Conservation (phyloP, 2,329 filamentous ascomycete species). For the Diaporthe longicolla region DNA sequence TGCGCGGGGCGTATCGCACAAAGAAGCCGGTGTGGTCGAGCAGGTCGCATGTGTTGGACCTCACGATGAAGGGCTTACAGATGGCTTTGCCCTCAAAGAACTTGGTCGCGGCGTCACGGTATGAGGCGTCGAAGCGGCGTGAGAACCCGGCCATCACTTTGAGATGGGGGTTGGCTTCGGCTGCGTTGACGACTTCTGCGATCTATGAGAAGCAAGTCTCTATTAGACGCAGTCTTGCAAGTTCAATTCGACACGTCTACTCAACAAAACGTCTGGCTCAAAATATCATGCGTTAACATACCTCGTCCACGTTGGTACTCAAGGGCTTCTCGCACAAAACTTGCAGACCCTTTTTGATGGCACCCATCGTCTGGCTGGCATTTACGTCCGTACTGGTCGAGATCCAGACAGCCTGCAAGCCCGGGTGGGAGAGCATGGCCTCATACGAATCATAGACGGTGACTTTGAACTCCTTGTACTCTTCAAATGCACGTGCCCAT, state of each 20-base stretch:
- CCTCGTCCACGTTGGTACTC: constrained; percentile 70
- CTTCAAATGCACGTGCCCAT: constrained; percentile 60
- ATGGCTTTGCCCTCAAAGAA: constrained; percentile 66
- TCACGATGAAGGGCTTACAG: constrained; percentile 71
- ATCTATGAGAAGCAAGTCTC: constrained; percentile 56
- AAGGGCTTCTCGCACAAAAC: constrained; percentile 73
- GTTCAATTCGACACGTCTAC: no score
- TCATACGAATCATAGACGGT: constrained; percentile 60
- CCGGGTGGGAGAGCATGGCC: constrained; percentile 58
- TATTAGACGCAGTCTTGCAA: neutral
- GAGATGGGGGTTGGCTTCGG: constrained; percentile 67
- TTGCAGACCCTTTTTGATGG: constrained; percentile 67
- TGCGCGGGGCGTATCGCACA: constrained; percentile 75
- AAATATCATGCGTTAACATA: constrained; percentile 54
- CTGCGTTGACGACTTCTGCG: constrained; percentile 68
- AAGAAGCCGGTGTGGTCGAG: constrained; percentile 77
- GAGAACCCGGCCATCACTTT: constrained; percentile 79
- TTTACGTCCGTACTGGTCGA: constrained; percentile 65
- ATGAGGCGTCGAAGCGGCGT: constrained; percentile 76
- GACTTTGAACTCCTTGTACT: constrained; percentile 56
- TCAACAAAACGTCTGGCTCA: neutral
- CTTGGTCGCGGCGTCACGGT: constrained; percentile 70
- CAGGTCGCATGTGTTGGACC: constrained; percentile 77
- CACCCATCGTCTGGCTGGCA: constrained; percentile 69
- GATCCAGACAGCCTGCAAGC: constrained; percentile 59